These are phyloP conservation scores for Chionographis japonica DNA, from an alignment of 106 monocot genomes.

Conservation along the genomic window DNA sequence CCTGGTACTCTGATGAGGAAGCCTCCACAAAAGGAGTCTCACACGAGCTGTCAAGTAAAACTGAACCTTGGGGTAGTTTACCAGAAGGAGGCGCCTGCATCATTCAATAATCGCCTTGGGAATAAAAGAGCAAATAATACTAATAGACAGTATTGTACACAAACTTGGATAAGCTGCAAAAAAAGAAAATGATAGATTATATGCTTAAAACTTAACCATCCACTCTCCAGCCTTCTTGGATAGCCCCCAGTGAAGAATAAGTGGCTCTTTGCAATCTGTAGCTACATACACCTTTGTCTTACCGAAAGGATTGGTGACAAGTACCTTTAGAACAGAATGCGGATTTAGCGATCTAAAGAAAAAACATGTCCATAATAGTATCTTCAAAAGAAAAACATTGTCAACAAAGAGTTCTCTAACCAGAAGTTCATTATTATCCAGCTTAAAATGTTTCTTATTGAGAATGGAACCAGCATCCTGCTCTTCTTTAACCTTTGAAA, in stretches of 20 bases:
- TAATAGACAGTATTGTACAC: neutral
- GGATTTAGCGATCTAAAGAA: neutral
- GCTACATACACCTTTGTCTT: constrained; percentile 73
- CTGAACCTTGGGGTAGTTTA: constrained; percentile 51
- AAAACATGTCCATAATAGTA: neutral
- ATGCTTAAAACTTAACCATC: constrained; percentile 47
- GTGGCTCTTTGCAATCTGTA: constrained; percentile 49
- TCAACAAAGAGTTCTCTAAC: constrained; percentile 21
- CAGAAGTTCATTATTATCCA: constrained; percentile 68
- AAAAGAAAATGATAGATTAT: neutral
- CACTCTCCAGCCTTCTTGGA: constrained; percentile 71
- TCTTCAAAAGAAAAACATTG: neutral
- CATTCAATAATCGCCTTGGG: constrained; percentile 1
- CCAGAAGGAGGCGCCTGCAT: constrained; percentile 59
- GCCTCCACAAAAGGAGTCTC: constrained; percentile 63
- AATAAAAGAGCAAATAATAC: neutral
- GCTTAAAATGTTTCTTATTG: constrained; percentile 61
- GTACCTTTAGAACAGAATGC: constrained; percentile 41
- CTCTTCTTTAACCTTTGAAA: constrained; percentile 39
- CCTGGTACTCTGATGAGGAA: constrained; percentile 47
- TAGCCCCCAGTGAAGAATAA: constrained; percentile 90
- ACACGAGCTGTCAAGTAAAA: constrained; percentile 54
- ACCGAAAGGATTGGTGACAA: constrained; percentile 42
- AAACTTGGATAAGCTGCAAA: neutral
- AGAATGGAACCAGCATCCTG: constrained; percentile 42